These are phyloP conservation scores for Thelonectria olida DNA, from an alignment of 2,329 filamentous ascomycete species.

Conservation along the genomic window DNA sequence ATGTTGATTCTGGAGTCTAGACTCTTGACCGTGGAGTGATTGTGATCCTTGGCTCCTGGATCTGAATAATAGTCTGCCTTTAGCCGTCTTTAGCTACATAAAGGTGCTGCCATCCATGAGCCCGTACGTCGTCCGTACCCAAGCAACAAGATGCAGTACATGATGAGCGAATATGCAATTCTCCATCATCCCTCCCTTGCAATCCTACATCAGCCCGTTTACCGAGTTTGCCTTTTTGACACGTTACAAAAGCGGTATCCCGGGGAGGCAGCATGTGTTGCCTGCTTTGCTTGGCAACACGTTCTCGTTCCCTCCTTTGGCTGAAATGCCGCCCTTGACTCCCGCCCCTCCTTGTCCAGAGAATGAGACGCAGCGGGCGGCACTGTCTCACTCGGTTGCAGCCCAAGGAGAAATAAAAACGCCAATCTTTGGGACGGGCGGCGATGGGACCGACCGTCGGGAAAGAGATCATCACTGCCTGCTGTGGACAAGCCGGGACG, in stretches of 20 bases:
- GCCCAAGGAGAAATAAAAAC: neutral
- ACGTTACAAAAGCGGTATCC: neutral
- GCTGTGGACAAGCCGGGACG: neutral
- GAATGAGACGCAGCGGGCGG: no score
- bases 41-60: neutral
- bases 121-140: no score
- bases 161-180: neutral
- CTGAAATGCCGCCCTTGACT: neutral
- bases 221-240: neutral
- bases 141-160: no score
- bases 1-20: neutral
- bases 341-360: neutral
- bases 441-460: neutral
- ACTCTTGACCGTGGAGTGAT: neutral
- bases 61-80: neutral
- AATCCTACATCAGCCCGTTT: neutral
- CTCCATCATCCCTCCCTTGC: neutral
- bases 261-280: neutral
- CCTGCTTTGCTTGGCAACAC: neutral
- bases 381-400: neutral
- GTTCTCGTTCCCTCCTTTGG: neutral
- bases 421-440: neutral
- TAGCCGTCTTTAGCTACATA: neutral
- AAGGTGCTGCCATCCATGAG: neutral
- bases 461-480: slow-evolving; percentile 5